A percentile compares a stretch with the other conserved stretches of the same genome.
phyloP scores from a whole-genome alignment of 768 basidiomycete genomes.

The Pilatotrama ljubarskyi region DNA sequence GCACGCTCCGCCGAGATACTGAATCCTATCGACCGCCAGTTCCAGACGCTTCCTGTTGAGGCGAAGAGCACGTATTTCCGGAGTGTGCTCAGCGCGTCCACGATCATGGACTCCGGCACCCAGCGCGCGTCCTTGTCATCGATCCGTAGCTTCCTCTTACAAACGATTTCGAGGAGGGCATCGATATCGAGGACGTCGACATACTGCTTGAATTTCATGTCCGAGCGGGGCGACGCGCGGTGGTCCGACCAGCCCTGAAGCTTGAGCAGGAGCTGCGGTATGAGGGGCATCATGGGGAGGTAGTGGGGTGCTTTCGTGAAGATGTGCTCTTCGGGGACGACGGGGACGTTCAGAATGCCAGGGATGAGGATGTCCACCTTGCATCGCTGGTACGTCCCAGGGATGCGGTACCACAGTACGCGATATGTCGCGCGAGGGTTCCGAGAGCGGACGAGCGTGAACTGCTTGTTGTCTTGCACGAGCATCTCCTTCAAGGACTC shows the following conservation, averaged over 20 bases:
- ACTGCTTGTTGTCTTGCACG: slow-evolving; percentile 31
- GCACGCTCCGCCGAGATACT: background rate
- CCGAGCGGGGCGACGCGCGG: slow-evolving; percentile 30
- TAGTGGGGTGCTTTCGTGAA: background rate
- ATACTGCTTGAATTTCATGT: slow-evolving; percentile 40
- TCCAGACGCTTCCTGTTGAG: background rate
- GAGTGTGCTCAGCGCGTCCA: background rate
- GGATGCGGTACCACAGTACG: slow-evolving; percentile 40
- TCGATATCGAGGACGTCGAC: slow-evolving; percentile 44
- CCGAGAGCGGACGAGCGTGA: slow-evolving; percentile 40
- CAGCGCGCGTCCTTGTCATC: background rate
- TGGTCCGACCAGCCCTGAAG: slow-evolving; percentile 37
- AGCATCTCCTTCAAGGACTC: slow-evolving; percentile 45
- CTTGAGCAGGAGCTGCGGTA: slow-evolving; percentile 34
- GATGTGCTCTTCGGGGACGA: slow-evolving; percentile 20
- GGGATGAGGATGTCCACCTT: slow-evolving; percentile 38
- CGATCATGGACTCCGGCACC: slow-evolving; percentile 6
- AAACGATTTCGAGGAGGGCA: slow-evolving; percentile 41
- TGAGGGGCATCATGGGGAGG: slow-evolving; percentile 34
- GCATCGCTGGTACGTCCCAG: slow-evolving; percentile 19
- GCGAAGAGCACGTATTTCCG: background rate
- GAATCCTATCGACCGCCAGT: background rate
- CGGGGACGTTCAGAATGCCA: slow-evolving; percentile 30
- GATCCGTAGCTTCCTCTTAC: background rate
- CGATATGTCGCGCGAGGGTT: slow-evolving; percentile 42